Evolutionary conservation across 352 stramenopile genomes (phyloP).

Genomic region (Phytophthora cactorum): DNA sequence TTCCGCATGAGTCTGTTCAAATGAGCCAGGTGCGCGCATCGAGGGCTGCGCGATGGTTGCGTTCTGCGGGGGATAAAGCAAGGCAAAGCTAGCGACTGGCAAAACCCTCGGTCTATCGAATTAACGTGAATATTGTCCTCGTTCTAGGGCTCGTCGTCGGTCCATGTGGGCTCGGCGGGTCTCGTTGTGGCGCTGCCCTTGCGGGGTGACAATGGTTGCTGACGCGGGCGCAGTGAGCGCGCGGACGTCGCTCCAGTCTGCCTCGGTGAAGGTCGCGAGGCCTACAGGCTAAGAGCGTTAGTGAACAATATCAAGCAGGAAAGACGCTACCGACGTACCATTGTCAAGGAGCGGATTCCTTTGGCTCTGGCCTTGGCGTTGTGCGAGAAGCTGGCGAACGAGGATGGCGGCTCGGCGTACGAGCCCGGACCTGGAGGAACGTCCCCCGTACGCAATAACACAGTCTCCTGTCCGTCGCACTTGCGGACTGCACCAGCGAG

Average conservation of each 20-base stretch:
- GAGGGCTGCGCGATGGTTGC: too few relatives aligned
- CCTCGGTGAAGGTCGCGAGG: slow-evolving; percentile 30
- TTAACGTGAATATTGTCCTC: slow-evolving; percentile 1
- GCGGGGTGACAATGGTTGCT: slow-evolving; percentile 2
- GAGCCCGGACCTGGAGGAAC: slow-evolving; percentile 70
- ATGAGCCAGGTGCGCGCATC: neutral
- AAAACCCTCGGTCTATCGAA: slow-evolving; percentile 5
- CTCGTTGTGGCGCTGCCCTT: slow-evolving; percentile 27
- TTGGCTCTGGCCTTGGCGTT: slow-evolving; percentile 58
- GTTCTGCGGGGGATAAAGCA: neutral
- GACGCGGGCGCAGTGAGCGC: slow-evolving; percentile 8
- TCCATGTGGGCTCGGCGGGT: slow-evolving; percentile 22
- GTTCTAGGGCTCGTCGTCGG: slow-evolving; percentile 18
- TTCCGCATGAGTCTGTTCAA: neutral
- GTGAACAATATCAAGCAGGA: slow-evolving; percentile 3
- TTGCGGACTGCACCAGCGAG: slow-evolving; percentile 83
- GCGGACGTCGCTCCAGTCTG: slow-evolving; percentile 21
- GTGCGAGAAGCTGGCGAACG: slow-evolving; percentile 77
- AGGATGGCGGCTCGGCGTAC: slow-evolving; percentile 73
- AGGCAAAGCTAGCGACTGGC: slow-evolving; percentile 12
- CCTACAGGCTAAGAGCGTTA: slow-evolving; percentile 27
- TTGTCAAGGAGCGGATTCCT: slow-evolving; percentile 17
- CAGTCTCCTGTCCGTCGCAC: slow-evolving; percentile 70
- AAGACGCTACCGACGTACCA: slow-evolving; percentile 24
- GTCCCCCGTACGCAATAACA: slow-evolving; percentile 76